phyloP scores from a whole-genome alignment of 2,329 filamentous ascomycete species.

The Diplocarpon mali region DNA sequence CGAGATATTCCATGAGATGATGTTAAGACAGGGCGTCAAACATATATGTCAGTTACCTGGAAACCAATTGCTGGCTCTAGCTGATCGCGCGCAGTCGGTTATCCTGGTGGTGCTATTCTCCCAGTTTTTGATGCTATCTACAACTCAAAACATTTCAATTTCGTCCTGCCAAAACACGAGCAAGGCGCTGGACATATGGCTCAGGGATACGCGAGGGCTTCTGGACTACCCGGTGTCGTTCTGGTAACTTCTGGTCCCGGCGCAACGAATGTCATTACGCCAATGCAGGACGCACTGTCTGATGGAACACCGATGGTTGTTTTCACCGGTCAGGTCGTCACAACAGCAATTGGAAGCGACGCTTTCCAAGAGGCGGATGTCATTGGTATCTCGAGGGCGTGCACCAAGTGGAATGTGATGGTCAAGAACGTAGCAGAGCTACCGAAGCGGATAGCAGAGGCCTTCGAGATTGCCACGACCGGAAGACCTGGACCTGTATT shows the following conservation, averaged over 20 bases:
- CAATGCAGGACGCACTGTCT: conserved; percentile 90
- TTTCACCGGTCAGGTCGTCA: conserved; percentile 87
- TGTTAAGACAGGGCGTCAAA: conserved; percentile 84
- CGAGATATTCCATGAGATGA: conserved; percentile 99
- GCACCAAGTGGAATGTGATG: conserved; percentile 99
- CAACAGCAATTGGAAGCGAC: conserved; percentile 83
- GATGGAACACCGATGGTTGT: conserved; percentile 95
- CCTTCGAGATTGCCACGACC: conserved; percentile 93
- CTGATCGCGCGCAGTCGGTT: conserved; percentile 49
- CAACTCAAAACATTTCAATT: conserved; percentile 94
- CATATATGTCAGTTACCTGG: conserved; percentile 66
- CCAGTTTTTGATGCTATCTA: conserved; percentile 98
- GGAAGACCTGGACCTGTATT: conserved; percentile 89
- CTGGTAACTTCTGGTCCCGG: conserved; percentile 94
- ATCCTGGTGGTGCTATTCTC: conserved; percentile 91
- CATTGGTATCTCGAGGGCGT: conserved; percentile 83
- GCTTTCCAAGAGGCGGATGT: conserved; percentile 96
- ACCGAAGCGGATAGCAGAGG: conserved; percentile 89
- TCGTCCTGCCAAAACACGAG: conserved; percentile 90
- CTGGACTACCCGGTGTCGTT: conserved; percentile 88
- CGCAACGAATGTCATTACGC: conserved; percentile 92
- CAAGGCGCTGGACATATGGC: conserved; percentile 99
- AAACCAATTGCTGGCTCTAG: background rate
- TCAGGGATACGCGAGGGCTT: conserved; percentile 88
- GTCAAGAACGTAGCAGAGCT: conserved; percentile 91